These are phyloP conservation scores for Calvatia gigantea DNA, from an alignment of 768 basidiomycete species.

Conservation along the genomic window DNA sequence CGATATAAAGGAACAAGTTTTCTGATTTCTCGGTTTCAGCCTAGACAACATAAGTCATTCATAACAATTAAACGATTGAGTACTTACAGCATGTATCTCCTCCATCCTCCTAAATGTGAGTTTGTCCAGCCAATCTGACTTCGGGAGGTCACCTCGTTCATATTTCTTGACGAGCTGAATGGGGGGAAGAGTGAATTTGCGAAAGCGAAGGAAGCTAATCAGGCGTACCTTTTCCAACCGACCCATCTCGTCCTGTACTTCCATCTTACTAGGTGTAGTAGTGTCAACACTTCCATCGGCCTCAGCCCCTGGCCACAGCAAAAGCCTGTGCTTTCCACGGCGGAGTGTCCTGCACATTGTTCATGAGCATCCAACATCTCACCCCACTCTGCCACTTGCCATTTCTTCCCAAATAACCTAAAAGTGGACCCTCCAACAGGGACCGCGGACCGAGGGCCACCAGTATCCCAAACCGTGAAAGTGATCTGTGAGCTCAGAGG, in stretches of 20 bases:
- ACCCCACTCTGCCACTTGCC: constrained; percentile 40
- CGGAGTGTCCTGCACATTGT: constrained; percentile 67
- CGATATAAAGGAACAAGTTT: constrained; percentile 93
- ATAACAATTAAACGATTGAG: not conserved
- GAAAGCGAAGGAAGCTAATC: not conserved
- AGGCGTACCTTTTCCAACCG: constrained; percentile 78
- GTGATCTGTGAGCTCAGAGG: constrained; percentile 85
- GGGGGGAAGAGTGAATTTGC: constrained; percentile 10
- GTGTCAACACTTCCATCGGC: constrained; percentile 84
- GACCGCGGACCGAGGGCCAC: constrained; percentile 70
- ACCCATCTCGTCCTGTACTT: constrained; percentile 88
- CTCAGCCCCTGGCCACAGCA: constrained; percentile 78
- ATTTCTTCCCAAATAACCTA: constrained; percentile 89
- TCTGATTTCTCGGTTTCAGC: constrained; percentile 89
- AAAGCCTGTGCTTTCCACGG: constrained; percentile 86
- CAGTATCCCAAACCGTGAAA: constrained; percentile 96
- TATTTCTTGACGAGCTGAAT: constrained; percentile 88
- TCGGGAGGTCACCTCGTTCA: constrained; percentile 88
- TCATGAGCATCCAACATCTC: not conserved
- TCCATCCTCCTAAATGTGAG: constrained; percentile 94
- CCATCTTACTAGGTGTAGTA: constrained; percentile 84
- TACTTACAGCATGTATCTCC: constrained; percentile 82
- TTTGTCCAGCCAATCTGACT: constrained; percentile 95
- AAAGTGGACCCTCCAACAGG: constrained; percentile 93
- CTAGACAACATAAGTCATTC: constrained; percentile 34